These are phyloP conservation scores for Delphinella strobiligena DNA, from an alignment of 2,329 filamentous ascomycete genomes.

Conservation along the genomic window DNA sequence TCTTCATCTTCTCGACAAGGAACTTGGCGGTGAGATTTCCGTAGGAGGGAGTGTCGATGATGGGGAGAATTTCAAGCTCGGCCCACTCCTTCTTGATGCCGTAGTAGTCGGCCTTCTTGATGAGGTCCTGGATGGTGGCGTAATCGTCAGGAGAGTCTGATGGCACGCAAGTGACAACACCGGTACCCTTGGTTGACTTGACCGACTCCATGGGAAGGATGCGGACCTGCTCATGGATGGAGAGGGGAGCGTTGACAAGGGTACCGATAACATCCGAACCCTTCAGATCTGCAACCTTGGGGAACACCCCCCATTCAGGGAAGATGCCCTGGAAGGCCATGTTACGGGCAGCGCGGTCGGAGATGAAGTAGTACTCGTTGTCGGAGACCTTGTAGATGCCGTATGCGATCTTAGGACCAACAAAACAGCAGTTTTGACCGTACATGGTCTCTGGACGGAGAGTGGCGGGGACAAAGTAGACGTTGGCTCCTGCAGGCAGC, in stretches of 20 bases:
- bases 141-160: slow-evolving; percentile 95
- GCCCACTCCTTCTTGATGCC: slow-evolving; percentile 96
- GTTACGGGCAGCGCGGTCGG: slow-evolving; percentile 74
- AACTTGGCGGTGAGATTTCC: slow-evolving; percentile 73
- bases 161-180: slow-evolving; percentile 89
- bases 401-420: slow-evolving; percentile 80
- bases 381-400: slow-evolving; percentile 65
- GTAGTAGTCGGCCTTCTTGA: slow-evolving; percentile 94
- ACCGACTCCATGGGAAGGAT: slow-evolving; percentile 94
- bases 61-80: slow-evolving; percentile 74
- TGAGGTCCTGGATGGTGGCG: slow-evolving; percentile 74
- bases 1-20: slow-evolving; percentile 87
- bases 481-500: slow-evolving; percentile 63
- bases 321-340: slow-evolving; percentile 93
- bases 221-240: slow-evolving; percentile 69
- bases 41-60: slow-evolving; percentile 81
- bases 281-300: slow-evolving; percentile 60
- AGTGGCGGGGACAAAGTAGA: slow-evolving; percentile 86
- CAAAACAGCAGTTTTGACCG: slow-evolving; percentile 91
- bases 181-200: slow-evolving; percentile 85
- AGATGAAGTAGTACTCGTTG: slow-evolving; percentile 69
- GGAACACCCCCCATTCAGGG: slow-evolving; percentile 60
- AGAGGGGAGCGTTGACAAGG: slow-evolving; percentile 80
- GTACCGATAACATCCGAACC: slow-evolving; percentile 79
- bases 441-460: slow-evolving; percentile 98